phyloP scores from a whole-genome alignment of 805 yeast genomes.

The Komagataella kurtzmanii region DNA sequence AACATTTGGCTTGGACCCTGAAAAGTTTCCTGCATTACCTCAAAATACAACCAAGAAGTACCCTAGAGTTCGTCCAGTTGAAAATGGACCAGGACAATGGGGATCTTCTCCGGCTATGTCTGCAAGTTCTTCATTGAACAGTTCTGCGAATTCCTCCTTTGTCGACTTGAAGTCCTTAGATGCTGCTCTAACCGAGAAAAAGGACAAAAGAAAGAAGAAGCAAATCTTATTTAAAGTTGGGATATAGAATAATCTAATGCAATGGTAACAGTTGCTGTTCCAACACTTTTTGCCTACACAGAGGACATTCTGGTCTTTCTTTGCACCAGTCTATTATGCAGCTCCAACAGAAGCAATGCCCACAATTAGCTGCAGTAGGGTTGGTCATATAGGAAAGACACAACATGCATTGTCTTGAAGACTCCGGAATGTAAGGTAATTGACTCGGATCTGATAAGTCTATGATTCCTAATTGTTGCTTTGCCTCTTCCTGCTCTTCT shows the following conservation, averaged over 20 bases:
- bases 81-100: conserved; percentile 18
- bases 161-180: conserved; percentile 10
- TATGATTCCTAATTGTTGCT: conserved; percentile 12
- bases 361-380: conserved; percentile 83
- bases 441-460: conserved; percentile 42
- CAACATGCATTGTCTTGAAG: conserved; percentile 68
- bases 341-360: conserved; percentile 88
- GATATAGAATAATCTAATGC: conserved; percentile 21
- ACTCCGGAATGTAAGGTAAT: conserved; percentile 57
- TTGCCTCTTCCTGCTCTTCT: conserved; percentile 6
- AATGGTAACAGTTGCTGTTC: conserved; percentile 54
- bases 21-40: conserved; percentile 20
- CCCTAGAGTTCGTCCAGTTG: conserved; percentile 47
- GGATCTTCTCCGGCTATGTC: conserved; percentile 6
- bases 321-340: conserved; percentile 85
- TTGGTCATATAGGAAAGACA: conserved; percentile 70
- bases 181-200: conserved; percentile 12
- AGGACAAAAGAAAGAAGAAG: conserved; percentile 35
- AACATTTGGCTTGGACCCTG: conserved; percentile 1
- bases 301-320: conserved; percentile 81
- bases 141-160: conserved; percentile 5
- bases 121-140: conserved; percentile 1
- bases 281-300: conserved; percentile 63
- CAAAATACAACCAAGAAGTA: conserved; percentile 25
- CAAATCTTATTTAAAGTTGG: conserved; percentile 41